These are phyloP conservation scores for Orbilia ellipsospora DNA, from an alignment of 2,329 filamentous ascomycete genomes.

Conservation along the genomic window DNA sequence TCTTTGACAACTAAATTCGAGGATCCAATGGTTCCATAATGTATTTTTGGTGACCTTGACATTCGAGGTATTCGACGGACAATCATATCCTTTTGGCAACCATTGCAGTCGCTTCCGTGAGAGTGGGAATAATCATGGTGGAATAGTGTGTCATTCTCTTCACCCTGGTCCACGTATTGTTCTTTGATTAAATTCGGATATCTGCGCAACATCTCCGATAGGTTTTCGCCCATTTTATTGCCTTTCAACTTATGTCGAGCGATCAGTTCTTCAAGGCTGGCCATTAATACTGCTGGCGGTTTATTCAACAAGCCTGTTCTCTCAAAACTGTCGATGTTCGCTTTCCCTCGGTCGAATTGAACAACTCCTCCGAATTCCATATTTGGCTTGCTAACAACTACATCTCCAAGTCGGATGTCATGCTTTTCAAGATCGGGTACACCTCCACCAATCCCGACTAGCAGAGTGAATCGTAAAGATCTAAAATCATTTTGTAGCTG, in stretches of 20 bases:
- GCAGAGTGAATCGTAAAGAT: conserved; percentile 46
- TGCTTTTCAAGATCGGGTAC: conserved; percentile 31
- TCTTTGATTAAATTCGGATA: conserved; percentile 6
- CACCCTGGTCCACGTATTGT: conserved; percentile 24
- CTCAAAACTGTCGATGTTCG: conserved; percentile 17
- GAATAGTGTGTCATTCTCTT: conserved; percentile 29
- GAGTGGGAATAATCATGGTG: conserved; percentile 16
- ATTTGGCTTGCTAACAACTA: conserved; percentile 47
- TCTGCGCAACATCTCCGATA: conserved; percentile 20
- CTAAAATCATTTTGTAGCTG: conserved; percentile 30
- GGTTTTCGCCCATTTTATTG: conserved; percentile 8
- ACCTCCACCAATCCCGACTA: conserved; percentile 60
- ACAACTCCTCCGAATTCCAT: conserved; percentile 20
- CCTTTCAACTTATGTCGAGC: conserved; percentile 8
- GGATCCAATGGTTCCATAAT: conserved; percentile 30
- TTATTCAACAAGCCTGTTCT: conserved; percentile 38
- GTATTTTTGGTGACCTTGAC: conserved; percentile 4
- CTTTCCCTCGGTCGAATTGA: conserved; percentile 38
- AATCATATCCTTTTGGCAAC: conserved; percentile 6
- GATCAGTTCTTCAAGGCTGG: conserved; percentile 21
- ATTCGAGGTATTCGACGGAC: neutral
- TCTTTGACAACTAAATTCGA: conserved; percentile 49
- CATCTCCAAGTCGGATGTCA: conserved; percentile 59
- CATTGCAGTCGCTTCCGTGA: neutral
- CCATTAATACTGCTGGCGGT: conserved; percentile 20